Evolutionary conservation across 129 eudicot genomes (phyloP).

Genomic region (Lactuca saligna): DNA sequence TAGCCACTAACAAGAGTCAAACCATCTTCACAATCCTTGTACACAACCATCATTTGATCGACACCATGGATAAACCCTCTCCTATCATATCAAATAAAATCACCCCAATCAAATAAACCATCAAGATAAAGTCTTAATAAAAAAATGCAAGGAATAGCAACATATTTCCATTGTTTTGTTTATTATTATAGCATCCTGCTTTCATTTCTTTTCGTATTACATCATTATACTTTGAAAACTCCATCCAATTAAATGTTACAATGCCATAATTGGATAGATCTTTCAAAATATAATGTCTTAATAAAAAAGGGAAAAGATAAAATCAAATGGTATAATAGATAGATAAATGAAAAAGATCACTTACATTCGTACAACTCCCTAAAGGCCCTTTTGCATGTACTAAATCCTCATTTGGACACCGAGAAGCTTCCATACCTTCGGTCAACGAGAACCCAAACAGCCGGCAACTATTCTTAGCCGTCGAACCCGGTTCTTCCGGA

Average conservation of each 20-base stretch:
- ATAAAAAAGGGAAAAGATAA: neutral
- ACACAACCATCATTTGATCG: conserved; percentile 26
- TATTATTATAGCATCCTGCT: neutral
- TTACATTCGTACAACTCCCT: conserved; percentile 53
- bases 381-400: conserved; percentile 44
- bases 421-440: conserved; percentile 40
- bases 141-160: neutral
- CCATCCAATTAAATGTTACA: neutral
- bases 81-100: conserved; percentile 19
- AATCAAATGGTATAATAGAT: too few relatives aligned
- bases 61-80: conserved; percentile 30
- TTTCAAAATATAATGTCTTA: neutral
- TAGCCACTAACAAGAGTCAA: neutral
- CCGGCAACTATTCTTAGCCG: conserved; percentile 58
- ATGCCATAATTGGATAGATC: too few relatives aligned
- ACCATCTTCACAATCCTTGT: conserved; percentile 33
- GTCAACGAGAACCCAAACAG: conserved; percentile 77
- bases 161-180: neutral
- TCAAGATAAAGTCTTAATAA: neutral
- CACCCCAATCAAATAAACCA: conserved; percentile 1
- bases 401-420: conserved; percentile 40
- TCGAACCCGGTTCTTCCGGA: conserved; percentile 32
- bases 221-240: too few relatives aligned
- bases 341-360: conserved; percentile 4
- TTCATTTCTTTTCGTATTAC: too few relatives aligned